Base-by-base conservation (phyloP, 164 flowering plant genomes). In the Vitis rupestris region DNA sequence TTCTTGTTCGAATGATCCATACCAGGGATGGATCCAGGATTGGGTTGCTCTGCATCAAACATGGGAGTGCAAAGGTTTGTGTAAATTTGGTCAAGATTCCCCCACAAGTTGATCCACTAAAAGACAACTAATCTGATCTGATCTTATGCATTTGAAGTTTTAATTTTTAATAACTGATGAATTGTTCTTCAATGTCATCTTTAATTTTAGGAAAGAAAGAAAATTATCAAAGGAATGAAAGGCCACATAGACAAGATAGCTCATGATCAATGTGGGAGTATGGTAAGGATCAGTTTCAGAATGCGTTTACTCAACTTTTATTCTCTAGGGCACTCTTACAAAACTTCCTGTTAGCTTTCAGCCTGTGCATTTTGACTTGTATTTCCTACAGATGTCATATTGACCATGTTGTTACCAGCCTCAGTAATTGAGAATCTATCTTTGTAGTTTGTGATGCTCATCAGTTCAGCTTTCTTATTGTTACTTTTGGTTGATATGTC, bases 31-130 rank as follows among this genome's bases (percentile, higher is more conserved):
- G 99, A 47, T 81, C 91, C 37, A 86, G 81, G 72, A 66, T 93
- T 77, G 98, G 88, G n/a, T 81, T 87, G 47, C 87, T 93, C 31
- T 95, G 99, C 69, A 63, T 91, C 71, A 91, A 89, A 74, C 89
- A 91, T 85, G 97, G 99, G 67, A 86, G 83, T 81, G 90, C 99
- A 14, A 93, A 93, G 97, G 98, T 95, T 29, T 70, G 80, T 66
- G 44, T 61, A 19, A 72, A 50, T 11, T 30, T 31, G 67, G 44
- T 10, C 12, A 10, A 37, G 51, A 2, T 55, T 53, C 53, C 10
- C 54, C 17, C 61, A 37, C 44, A 0, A 3, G 44, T 3, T 37
- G 44, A 37, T 37, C 44, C 44, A 37, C 44, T 30, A 15, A 66
- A 10, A 55, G 27, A 64, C 13, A 31, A 50, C 58, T 50, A 13